Evolutionary conservation across 495 filamentous ascomycete species (phyloP), one percentile per base, ranked within the genome.

Genomic region (Tirmania nivea): DNA sequence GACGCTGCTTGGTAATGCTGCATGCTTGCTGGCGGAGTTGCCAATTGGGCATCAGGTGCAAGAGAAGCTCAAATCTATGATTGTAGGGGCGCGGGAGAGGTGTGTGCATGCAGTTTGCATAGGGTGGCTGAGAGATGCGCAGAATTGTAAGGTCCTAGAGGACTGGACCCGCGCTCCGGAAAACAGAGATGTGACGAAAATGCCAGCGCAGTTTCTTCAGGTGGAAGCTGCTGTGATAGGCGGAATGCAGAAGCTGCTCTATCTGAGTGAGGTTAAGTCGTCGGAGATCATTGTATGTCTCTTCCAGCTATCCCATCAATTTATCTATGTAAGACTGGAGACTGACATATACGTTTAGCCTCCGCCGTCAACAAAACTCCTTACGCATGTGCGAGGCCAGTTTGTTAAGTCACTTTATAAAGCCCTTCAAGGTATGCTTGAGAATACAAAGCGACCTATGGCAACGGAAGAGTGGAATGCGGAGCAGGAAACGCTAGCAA

Each of bases 371-470:
- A 69, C 78, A 10, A 96, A 95, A 64, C 66, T 94, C 47, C 69
- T 25, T 25, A 1, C 25, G 5, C 25, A 25, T 25, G 25, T 5
- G 25, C 25, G 25, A 25, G 25, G 25, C 37, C 82, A 88, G 57
- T 96, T 95, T 62, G 85, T 94, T 5, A 83, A 79, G 3, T 89
- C 86, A 42, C 71, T 97, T 37, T 94, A 94, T 67, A 94, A 90
- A 64, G 80, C 83, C 35, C 69, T 97, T 4, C 86, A 85, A 60
- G 90, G 89, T 3, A 83, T 97, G 75, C 86, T 97, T 0, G 90
- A 95, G 67, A 94, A 90, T 67, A 89, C 90, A 35, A 86, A 94
- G 67, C 78, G 74, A 39, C 71, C 77, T 1, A 63, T 78, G 1
- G 70, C 75, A 35, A 75, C 76, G 34, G 74, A 74, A 42, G 76